Evolutionary conservation across 2,329 filamentous ascomycete genomes (phyloP).

Genomic region (Colletotrichum karsti): DNA sequence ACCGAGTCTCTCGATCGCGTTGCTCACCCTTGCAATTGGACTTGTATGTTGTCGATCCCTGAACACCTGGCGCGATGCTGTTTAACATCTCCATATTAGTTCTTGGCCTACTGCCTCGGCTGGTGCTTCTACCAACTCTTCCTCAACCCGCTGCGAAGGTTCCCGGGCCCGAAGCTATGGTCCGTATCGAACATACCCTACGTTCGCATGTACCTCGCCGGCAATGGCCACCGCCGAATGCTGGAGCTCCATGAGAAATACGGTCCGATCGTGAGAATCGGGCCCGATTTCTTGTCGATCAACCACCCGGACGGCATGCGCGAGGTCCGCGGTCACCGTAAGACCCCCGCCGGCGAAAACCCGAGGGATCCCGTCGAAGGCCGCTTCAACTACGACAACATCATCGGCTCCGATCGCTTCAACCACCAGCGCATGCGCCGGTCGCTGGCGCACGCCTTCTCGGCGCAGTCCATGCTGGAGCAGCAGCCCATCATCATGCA

Average conservation of each 20-base stretch:
- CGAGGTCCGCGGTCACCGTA: conserved; percentile 46
- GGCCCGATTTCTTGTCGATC: conserved; percentile 56
- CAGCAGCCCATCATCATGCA: conserved; percentile 38
- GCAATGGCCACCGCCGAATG: conserved; percentile 32
- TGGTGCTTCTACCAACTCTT: conserved; percentile 2
- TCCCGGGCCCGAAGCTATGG: conserved; percentile 26
- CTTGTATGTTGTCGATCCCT: no score
- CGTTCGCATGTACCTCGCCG: background rate
- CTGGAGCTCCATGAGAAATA: conserved; percentile 46
- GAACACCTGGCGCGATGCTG: no score
- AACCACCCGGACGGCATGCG: conserved; percentile 44
- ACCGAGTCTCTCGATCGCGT: no score
- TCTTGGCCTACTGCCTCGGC: background rate
- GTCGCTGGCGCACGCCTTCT: conserved; percentile 38
- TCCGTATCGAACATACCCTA: background rate
- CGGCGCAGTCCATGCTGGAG: conserved; percentile 35
- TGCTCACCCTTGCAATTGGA: no score
- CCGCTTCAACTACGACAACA: background rate
- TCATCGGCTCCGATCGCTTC: conserved; percentile 29
- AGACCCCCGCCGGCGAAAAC: background rate
- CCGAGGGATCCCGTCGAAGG: background rate
- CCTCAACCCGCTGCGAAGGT: conserved; percentile 9
- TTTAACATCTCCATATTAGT: background rate
- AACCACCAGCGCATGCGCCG: conserved; percentile 32
- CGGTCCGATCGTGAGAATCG: conserved; percentile 54